These are phyloP conservation scores for Cryptosporidium meleagridis DNA, from an alignment of 169 alveolate genomes.

Conservation along the genomic window DNA sequence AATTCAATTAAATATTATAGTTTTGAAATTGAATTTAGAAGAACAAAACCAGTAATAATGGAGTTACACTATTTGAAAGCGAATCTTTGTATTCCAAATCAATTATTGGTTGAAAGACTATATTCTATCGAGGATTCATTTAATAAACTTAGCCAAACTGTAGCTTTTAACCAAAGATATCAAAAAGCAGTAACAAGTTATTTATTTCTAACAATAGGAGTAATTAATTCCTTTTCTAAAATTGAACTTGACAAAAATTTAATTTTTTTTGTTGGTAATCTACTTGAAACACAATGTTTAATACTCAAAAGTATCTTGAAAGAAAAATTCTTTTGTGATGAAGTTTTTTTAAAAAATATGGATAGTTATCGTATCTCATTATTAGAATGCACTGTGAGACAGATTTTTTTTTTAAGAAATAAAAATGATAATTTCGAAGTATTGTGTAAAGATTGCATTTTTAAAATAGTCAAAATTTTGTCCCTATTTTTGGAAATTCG, in stretches of 20 bases:
- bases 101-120: constrained; percentile 8
- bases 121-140: background rate
- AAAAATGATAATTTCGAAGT: background rate
- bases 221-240: constrained; percentile 33
- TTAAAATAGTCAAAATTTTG: background rate
- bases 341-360: constrained; percentile 17
- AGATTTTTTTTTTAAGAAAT: background rate
- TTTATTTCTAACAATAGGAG: constrained; percentile 32
- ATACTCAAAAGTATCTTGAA: background rate
- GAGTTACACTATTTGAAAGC: constrained; percentile 13
- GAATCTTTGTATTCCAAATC: constrained; percentile 15
- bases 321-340: background rate
- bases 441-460: background rate
- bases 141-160: background rate
- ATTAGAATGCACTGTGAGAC: background rate
- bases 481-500: background rate
- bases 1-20: background rate
- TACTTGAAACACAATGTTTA: background rate
- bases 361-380: constrained; percentile 18
- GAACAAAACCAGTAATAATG: background rate
- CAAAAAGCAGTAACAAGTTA: background rate
- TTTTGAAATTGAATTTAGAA: background rate
- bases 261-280: background rate
- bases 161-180: background rate
- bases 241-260: constrained; percentile 1